A percentile compares a stretch with the other conserved stretches of the same genome.
Conservation (phyloP, 108 stramenopile species). For the Ochromonas danica region DNA sequence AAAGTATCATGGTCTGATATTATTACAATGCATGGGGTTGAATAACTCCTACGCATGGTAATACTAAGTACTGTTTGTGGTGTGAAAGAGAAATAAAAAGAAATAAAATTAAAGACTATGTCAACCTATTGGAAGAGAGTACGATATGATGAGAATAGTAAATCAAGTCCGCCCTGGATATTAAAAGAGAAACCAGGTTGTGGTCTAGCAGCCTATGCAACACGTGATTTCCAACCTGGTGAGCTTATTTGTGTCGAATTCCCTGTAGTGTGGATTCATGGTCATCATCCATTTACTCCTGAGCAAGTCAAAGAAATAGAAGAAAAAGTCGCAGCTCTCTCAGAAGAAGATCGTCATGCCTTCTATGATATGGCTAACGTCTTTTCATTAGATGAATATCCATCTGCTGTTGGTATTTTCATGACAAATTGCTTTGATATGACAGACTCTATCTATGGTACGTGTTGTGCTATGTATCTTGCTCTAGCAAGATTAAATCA, state of each 20-base stretch:
- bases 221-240: not conserved
- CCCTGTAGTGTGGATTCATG: slow-evolving; percentile 27
- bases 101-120: no score
- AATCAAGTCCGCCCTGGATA: not conserved
- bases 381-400: slow-evolving; percentile 4
- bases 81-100: no score
- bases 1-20: no score
- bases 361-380: slow-evolving; percentile 27
- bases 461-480: slow-evolving; percentile 18
- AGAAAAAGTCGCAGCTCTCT: not conserved
- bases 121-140: not conserved
- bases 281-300: slow-evolving; percentile 23
- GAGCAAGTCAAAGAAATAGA: slow-evolving; percentile 18
- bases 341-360: slow-evolving; percentile 20
- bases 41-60: no score
- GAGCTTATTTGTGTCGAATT: slow-evolving; percentile 28
- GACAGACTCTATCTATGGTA: slow-evolving; percentile 28
- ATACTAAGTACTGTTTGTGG: no score
- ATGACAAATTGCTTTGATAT: slow-evolving; percentile 39
- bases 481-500: slow-evolving; percentile 34
- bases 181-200: not conserved
- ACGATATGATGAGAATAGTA: not conserved
- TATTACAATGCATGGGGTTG: no score
- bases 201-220: not conserved
- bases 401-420: not conserved